These are phyloP conservation scores for Marsdenia floribunda DNA, from an alignment of 257 asterid species.

Conservation along the genomic window DNA sequence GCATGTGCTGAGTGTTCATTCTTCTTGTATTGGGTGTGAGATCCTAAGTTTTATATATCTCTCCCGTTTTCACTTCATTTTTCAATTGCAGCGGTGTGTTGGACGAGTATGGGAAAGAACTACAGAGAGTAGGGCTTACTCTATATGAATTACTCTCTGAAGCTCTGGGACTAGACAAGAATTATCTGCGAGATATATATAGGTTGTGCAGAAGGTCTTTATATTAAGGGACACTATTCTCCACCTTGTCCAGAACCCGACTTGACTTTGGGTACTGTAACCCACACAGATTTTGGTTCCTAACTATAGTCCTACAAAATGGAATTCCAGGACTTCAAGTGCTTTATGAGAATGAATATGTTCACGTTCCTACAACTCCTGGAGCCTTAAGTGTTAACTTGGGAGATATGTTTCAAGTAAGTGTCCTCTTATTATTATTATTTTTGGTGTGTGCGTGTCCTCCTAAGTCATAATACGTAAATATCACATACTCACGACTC, in stretches of 20 bases:
- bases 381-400: slow-evolving; percentile 23
- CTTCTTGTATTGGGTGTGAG: no score
- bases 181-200: slow-evolving; percentile 28
- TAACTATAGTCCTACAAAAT: slow-evolving; percentile 26
- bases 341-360: slow-evolving; percentile 17
- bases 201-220: slow-evolving; percentile 29
- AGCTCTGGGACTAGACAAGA: slow-evolving; percentile 13
- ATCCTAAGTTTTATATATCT: no score
- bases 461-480: no score
- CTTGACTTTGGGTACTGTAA: slow-evolving; percentile 17
- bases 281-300: slow-evolving; percentile 25
- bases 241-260: slow-evolving; percentile 35
- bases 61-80: no score
- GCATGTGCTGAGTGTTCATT: no score
- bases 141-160: slow-evolving; percentile 11
- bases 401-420: slow-evolving; percentile 23
- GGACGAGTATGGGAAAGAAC: slow-evolving; percentile 1
- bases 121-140: slow-evolving; percentile 8
- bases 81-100: not conserved
- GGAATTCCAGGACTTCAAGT: slow-evolving; percentile 28
- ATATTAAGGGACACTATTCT: slow-evolving; percentile 17
- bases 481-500: no score
- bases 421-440: no score
- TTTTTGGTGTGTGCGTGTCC: no score
- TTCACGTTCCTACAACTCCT: slow-evolving; percentile 23